Base-by-base conservation (phyloP, 148 eudicot species). In the Diospyros lotus region DNA sequence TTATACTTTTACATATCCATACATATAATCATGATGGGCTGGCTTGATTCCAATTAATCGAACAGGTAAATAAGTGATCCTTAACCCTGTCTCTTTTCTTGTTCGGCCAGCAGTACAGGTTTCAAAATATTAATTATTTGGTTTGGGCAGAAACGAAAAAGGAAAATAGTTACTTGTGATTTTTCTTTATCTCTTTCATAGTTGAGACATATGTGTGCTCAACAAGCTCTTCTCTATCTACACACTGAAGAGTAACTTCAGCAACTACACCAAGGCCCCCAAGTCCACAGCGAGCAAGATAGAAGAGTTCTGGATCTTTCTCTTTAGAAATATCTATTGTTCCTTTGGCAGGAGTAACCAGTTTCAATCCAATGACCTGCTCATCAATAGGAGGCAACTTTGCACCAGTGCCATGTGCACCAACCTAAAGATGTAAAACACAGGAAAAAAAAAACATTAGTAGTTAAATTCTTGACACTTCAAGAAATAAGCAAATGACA, bases 381-480 rank as follows among this genome's bases (percentile, higher is more conserved):
- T 92, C 98, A 79, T 95, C 98, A 44, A 95, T 92, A 40, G 98
- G 96, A 76, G 98, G 98, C 78, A 95, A 80, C 83, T 88, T 87
- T 67, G 96, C 96, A 82, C 98, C 98, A 70, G 98, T 95, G 56
- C 98, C 97, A 87, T 95, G 98, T 12, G 98, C 98, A 56, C 98
- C 98, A 80, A 95, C 97, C 98, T 95, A 81, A 77, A 75, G 68
- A 62, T 65, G 76, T n/a, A 58, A 5, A 44, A 65, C 58, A 55
- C 75, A 81, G 42, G 53, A 0, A 28, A 28, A 28, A 28, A 28
- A 28, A 28, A 0, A 28, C 28, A 28, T 28, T 28, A 28, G 28
- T 28, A 77, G 59, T 75, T 17, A 67, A 53, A 14, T 64, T 13
- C 13, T 43, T 79, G 4, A 69, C 17, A 63, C 56, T 56, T 69